These are phyloP conservation scores for Bretschneidera sinensis DNA, from an alignment of 345 rosid species.

Conservation along the genomic window DNA sequence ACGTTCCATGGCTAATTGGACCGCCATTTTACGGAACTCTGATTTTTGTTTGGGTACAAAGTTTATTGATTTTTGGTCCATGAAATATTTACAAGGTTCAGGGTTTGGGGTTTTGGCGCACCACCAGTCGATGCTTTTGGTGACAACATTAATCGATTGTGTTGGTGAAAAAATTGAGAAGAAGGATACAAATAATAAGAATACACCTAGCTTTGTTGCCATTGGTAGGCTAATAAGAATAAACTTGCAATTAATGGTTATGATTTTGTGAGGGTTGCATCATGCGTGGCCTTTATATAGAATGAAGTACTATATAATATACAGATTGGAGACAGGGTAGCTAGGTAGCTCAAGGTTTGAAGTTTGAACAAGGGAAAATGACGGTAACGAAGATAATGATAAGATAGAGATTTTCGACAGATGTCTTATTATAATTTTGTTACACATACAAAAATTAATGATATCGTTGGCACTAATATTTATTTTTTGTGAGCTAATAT, in stretches of 20 bases:
- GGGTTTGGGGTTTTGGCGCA: slow-evolving; percentile 73
- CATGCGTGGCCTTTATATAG: neutral
- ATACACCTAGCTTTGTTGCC: slow-evolving; percentile 13
- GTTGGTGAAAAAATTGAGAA: slow-evolving; percentile 15
- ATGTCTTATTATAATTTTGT: too few relatives aligned
- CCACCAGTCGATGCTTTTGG: slow-evolving; percentile 45
- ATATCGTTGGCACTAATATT: too few relatives aligned
- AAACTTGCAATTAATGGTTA: too few relatives aligned
- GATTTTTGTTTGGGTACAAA: slow-evolving; percentile 34
- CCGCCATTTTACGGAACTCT: slow-evolving; percentile 42
- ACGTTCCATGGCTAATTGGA: slow-evolving; percentile 46
- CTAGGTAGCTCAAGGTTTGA: too few relatives aligned
- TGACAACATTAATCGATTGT: slow-evolving; percentile 10
- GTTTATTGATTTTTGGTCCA: slow-evolving; percentile 23
- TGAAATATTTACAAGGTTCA: slow-evolving; percentile 55
- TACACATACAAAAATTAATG: too few relatives aligned
- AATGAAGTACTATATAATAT: neutral
- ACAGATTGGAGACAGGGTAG: neutral
- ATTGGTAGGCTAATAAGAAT: slow-evolving; percentile 16
- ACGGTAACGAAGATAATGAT: neutral
- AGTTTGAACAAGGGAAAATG: neutral
- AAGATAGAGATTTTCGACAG: neutral
- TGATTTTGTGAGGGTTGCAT: too few relatives aligned
- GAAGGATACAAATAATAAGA: slow-evolving; percentile 11
- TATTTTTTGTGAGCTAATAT: too few relatives aligned